phyloP scores from a whole-genome alignment of 441 rosid species.

The Adansonia rubrostipa region DNA sequence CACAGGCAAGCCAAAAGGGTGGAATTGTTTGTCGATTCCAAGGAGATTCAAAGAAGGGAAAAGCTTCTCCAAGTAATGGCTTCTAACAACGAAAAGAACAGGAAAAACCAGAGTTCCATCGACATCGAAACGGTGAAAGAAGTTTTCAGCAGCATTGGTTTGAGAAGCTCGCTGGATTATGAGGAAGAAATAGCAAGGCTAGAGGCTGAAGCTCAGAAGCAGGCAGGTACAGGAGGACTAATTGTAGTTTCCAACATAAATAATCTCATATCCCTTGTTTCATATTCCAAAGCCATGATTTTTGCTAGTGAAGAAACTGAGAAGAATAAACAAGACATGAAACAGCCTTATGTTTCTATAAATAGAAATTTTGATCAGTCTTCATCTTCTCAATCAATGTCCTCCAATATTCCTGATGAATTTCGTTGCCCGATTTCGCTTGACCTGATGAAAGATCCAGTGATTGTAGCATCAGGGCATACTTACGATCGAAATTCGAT shows the following conservation, averaged over 20 bases:
- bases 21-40: conserved; percentile 47
- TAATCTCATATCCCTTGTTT: conserved; percentile 56
- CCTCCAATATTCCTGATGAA: conserved; percentile 60
- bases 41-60: conserved; percentile 52
- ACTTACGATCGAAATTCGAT: conserved; percentile 68
- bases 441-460: conserved; percentile 73
- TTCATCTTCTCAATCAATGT: conserved; percentile 43
- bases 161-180: conserved; percentile 46
- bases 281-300: conserved; percentile 50
- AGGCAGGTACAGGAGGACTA: conserved; percentile 73
- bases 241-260: conserved; percentile 65
- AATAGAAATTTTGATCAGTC: conserved; percentile 40
- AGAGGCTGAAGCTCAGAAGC: conserved; percentile 56
- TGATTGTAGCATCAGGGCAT: conserved; percentile 72
- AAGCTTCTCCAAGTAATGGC: conserved; percentile 50
- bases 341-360: conserved; percentile 25
- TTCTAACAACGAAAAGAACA: conserved; percentile 44
- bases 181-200: conserved; percentile 60
- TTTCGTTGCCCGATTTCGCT: conserved; percentile 72
- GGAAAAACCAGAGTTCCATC: conserved; percentile 41
- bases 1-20: conserved; percentile 63
- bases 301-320: conserved; percentile 35
- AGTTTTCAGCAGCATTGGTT: conserved; percentile 52
- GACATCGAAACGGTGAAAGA: conserved; percentile 40
- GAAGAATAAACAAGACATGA: conserved; percentile 32